phyloP scores from a whole-genome alignment of 306 rosid species.

The Luffa aegyptiaca region DNA sequence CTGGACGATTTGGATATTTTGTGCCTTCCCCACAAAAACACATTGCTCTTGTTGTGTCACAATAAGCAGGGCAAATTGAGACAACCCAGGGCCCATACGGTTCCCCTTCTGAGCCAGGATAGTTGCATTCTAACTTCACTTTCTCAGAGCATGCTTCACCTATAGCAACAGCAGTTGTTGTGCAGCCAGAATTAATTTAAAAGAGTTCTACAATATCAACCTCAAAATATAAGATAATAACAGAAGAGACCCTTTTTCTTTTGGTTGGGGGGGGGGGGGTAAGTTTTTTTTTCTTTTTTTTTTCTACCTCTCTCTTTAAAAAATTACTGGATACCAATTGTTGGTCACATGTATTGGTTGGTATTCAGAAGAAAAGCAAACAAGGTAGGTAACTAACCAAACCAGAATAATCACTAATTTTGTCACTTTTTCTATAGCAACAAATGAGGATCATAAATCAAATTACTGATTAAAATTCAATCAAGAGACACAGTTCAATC shows the following conservation, averaged over 20 bases:
- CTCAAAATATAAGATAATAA: neutral
- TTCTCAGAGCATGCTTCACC: conserved; percentile 75
- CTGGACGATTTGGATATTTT: conserved; percentile 85
- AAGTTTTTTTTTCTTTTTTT: neutral
- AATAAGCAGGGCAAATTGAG: conserved; percentile 78
- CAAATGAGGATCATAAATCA: neutral
- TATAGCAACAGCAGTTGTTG: conserved; percentile 22
- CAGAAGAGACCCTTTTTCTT: neutral
- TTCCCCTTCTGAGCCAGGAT: conserved; percentile 32
- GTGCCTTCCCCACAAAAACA: conserved; percentile 99
- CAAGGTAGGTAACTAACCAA: neutral
- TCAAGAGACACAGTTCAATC: neutral
- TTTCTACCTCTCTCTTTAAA: neutral
- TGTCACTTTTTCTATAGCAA: neutral
- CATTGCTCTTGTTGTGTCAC: conserved; percentile 92
- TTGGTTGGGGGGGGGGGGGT: neutral
- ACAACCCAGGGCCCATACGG: conserved; percentile 90
- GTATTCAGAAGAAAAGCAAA: neutral
- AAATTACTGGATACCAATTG: neutral
- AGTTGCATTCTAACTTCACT: conserved; percentile 62
- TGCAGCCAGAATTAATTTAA: neutral
- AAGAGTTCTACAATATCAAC: neutral
- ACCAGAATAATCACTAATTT: neutral
- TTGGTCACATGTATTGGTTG: neutral
- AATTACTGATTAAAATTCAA: neutral